These are phyloP conservation scores for Aphanomyces euteiches DNA, from an alignment of 352 stramenopile genomes.

Conservation along the genomic window DNA sequence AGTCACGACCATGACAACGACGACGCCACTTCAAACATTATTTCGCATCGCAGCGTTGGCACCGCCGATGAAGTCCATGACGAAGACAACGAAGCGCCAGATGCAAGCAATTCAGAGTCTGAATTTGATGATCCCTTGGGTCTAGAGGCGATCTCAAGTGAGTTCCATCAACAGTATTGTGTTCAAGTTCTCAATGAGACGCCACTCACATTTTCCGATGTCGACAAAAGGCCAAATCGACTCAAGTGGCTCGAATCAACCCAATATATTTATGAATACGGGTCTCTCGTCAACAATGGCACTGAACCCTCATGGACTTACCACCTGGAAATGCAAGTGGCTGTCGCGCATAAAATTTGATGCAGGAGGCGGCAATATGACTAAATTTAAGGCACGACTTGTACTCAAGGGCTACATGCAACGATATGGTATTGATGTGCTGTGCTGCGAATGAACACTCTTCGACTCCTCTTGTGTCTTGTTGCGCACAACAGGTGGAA, in stretches of 20 bases:
- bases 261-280: constrained; percentile 24
- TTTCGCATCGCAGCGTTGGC: too few species aligned
- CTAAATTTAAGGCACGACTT: constrained; percentile 35
- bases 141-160: constrained; percentile 10
- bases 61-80: neutral
- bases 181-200: neutral
- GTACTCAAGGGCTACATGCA: constrained; percentile 36
- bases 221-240: neutral
- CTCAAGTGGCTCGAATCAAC: constrained; percentile 25
- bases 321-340: constrained; percentile 32
- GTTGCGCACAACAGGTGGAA: constrained; percentile 27
- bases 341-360: constrained; percentile 32
- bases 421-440: constrained; percentile 33
- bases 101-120: neutral
- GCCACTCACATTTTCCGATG: constrained; percentile 12
- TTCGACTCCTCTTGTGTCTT: constrained; percentile 33
- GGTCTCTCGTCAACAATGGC: constrained; percentile 25
- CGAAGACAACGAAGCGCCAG: neutral
- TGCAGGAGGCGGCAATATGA: constrained; percentile 24
- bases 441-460: constrained; percentile 31
- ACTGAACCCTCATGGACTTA: constrained; percentile 30
- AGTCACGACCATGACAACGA: too few species aligned
- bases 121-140: neutral
- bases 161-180: neutral
- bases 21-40: too few species aligned